Evolutionary conservation across 2,329 filamentous ascomycete species (phyloP), one percentile per base, ranked within the genome.

Genomic region (Xenoacremonium recifei): DNA sequence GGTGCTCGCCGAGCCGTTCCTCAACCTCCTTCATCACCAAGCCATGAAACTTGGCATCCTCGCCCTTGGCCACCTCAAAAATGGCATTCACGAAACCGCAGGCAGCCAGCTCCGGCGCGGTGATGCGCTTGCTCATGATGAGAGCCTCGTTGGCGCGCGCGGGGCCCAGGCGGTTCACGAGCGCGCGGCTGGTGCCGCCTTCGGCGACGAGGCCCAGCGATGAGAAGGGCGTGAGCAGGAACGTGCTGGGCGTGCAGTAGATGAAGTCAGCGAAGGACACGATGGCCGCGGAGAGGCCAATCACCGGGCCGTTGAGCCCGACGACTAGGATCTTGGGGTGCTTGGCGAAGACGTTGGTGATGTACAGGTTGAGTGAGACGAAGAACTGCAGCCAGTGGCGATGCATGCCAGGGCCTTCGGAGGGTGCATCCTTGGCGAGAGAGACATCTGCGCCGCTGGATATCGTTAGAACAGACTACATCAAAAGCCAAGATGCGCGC

Each of bases 271-370:
- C 87, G 64, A 89, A 87, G 20, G 84, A 84, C 44, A 89, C 73
- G 1, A 97, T 69, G 0, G 92, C 91, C 1, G 92, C 93, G 2
- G 86, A 87, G 21, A 97, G 83, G 5, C 93, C 93, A 39, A 99
- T 77, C 10, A 84, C 90, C 5, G 93, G 93, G 3, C 92, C 93
- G 69, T 97, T 97, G 52, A 97, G 83, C 0, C 89, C 93, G 0
- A 85, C 84, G 46, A 97, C 79, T 18, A 97, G 86, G 67, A 97
- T 87, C 71, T 97, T 96, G 56, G 90, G 88, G 69, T 97, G 93
- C 12, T 83, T 84, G 73, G 93, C 91, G 72, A 97, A 96, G 55
- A 89, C 85, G 57, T 89, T 85, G 3, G 91, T 93, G 57, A 89
- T 79, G 75, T 95, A 87, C 42, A 96, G 79, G 74, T 97, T 97